A percentile compares a stretch with the other conserved stretches of the same genome.
Evolutionary conservation across 1,284 basidiomycete species (phyloP).

Genomic region (Pseudozyma hubeiensis): DNA sequence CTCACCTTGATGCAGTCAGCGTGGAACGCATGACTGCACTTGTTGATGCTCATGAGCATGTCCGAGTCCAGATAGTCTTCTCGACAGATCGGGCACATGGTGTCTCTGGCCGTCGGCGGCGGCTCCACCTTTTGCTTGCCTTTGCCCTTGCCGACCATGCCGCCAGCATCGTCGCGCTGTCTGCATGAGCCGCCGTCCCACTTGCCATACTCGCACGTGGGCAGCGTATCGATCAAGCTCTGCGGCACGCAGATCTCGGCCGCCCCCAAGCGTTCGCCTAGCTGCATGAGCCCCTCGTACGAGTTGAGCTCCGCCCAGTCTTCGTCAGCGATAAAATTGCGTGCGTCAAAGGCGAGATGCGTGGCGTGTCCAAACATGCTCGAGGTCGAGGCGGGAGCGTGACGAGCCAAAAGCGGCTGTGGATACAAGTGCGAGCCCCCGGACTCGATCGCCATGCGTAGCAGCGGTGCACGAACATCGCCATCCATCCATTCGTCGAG

Average conservation of each 20-base stretch:
- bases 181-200: slow-evolving; percentile 43
- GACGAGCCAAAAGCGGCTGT: slow-evolving; percentile 7
- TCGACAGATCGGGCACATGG: slow-evolving; percentile 47
- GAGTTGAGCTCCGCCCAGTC: slow-evolving; percentile 45
- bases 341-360: slow-evolving; percentile 28
- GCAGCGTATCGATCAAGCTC: slow-evolving; percentile 29
- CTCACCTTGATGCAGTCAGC: slow-evolving; percentile 42
- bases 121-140: slow-evolving; percentile 33
- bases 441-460: slow-evolving; percentile 41
- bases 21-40: slow-evolving; percentile 47
- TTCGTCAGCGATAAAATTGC: slow-evolving; percentile 47
- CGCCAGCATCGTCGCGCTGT: slow-evolving; percentile 1
- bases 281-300: slow-evolving; percentile 37
- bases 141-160: slow-evolving; percentile 22
- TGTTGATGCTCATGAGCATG: slow-evolving; percentile 40
- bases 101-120: slow-evolving; percentile 13
- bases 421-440: background rate
- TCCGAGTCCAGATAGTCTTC: slow-evolving; percentile 45
- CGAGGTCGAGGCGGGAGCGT: slow-evolving; percentile 25
- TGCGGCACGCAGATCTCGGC: slow-evolving; percentile 32
- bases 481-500: slow-evolving; percentile 36
- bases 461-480: slow-evolving; percentile 17
- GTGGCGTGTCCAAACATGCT: slow-evolving; percentile 4
- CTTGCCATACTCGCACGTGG: slow-evolving; percentile 38
- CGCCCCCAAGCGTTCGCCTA: slow-evolving; percentile 30